A percentile compares a stretch with the other conserved stretches of the same genome.
These are phyloP conservation scores for Zasmidium cellare DNA, from an alignment of 2,329 filamentous ascomycete genomes.

Conservation along the genomic window DNA sequence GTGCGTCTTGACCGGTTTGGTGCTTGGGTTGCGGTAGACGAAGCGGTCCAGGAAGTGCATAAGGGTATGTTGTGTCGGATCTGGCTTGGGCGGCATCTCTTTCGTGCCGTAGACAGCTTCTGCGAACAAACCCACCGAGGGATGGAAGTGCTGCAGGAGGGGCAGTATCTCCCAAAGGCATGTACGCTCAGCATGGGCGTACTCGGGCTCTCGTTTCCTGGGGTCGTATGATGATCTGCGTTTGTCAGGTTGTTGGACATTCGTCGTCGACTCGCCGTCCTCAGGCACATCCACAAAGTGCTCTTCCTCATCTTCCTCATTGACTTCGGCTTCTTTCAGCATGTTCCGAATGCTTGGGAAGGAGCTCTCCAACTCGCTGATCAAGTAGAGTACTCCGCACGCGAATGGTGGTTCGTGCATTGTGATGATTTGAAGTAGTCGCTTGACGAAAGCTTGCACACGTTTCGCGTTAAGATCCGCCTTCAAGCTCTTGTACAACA, in stretches of 20 bases:
- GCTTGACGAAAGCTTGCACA: conserved; percentile 94
- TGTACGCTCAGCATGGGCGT: conserved; percentile 88
- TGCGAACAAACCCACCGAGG: conserved; percentile 85
- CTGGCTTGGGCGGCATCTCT: conserved; percentile 80
- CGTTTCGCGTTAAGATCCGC: conserved; percentile 85
- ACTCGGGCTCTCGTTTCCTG: conserved; percentile 85
- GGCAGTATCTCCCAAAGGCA: conserved; percentile 93
- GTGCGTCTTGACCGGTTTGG: conserved; percentile 59
- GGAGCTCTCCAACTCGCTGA: conserved; percentile 74
- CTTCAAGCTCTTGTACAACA: conserved; percentile 85
- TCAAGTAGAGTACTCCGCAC: conserved; percentile 87
- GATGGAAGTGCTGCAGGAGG: conserved; percentile 82
- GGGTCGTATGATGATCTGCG: conserved; percentile 68
- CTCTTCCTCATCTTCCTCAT: conserved; percentile 71
- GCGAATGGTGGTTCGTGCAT: conserved; percentile 91
- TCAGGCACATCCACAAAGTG: conserved; percentile 67
- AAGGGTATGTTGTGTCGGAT: conserved; percentile 84
- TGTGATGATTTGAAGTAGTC: conserved; percentile 81
- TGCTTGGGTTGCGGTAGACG: conserved; percentile 92
- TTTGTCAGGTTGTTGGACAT: conserved; percentile 23
- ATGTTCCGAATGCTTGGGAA: conserved; percentile 81
- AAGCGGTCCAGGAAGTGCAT: conserved; percentile 98
- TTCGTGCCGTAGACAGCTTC: conserved; percentile 67
- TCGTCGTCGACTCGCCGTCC: conserved; percentile 49
- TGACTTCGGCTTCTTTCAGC: conserved; percentile 76